Evolutionary conservation across 192 early-diverging fungal species (phyloP).

Genomic region (Mortierella claussenii): DNA sequence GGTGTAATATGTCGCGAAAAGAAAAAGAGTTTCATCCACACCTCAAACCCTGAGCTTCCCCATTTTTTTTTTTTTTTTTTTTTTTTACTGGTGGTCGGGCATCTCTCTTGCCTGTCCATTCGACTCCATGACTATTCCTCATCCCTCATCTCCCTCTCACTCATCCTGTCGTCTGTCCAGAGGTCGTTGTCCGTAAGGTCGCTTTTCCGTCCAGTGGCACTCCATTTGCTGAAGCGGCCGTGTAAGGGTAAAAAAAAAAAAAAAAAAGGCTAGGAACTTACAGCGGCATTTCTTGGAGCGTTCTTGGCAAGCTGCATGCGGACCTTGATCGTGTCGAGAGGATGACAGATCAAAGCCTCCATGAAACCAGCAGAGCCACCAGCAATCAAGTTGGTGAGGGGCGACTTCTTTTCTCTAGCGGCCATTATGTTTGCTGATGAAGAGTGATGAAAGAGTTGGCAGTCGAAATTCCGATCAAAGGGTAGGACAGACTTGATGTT

Average conservation of each 20-base stretch:
- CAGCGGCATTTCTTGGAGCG: conserved; percentile 62
- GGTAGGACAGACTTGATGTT: background rate
- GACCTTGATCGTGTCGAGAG: conserved; percentile 98
- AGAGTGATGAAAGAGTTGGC: background rate
- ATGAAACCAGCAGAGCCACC: conserved; percentile 93
- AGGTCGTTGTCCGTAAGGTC: too few relatives aligned
- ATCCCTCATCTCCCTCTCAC: too few relatives aligned
- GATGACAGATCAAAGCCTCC: conserved; percentile 92
- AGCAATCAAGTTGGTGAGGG: conserved; percentile 83
- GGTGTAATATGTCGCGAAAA: too few relatives aligned
- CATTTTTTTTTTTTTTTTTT: too few relatives aligned
- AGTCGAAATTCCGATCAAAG: background rate
- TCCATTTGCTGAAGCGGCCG: background rate
- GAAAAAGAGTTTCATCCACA: too few relatives aligned
- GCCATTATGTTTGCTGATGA: conserved; percentile 12
- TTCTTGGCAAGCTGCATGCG: conserved; percentile 91
- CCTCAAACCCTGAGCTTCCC: too few relatives aligned
- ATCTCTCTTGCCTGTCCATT: too few relatives aligned
- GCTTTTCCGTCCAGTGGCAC: too few relatives aligned
- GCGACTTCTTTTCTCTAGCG: conserved; percentile 63
- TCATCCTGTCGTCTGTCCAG: too few relatives aligned
- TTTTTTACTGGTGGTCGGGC: too few relatives aligned
- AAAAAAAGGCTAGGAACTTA: conserved; percentile 32
- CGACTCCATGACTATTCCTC: too few relatives aligned
- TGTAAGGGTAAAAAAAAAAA: background rate